These are phyloP conservation scores for Diutina scorzettiae DNA, from an alignment of 1,139 yeast species.

Conservation along the genomic window DNA sequence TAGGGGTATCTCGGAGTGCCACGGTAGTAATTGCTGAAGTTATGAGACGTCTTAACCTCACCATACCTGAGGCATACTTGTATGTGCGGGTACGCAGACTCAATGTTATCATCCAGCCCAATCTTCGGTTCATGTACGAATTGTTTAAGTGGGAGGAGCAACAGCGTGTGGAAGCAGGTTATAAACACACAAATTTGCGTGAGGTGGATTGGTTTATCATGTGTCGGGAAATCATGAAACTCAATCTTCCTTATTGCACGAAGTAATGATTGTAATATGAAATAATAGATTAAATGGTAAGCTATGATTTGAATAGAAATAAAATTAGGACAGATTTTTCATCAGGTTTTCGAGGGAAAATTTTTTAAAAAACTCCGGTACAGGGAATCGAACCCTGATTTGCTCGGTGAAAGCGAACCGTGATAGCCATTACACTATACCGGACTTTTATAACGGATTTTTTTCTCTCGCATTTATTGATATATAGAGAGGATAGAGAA, in stretches of 20 bases:
- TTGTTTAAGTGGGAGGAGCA: constrained; percentile 37
- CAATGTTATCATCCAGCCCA: constrained; percentile 38
- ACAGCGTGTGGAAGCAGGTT: constrained; percentile 10
- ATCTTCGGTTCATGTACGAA: constrained; percentile 36
- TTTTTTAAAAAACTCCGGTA: constrained; percentile 48
- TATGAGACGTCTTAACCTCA: constrained; percentile 26
- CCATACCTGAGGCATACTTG: constrained; percentile 31
- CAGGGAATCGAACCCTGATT: constrained; percentile 80
- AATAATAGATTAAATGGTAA: too few species aligned
- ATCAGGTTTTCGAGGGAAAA: too few species aligned
- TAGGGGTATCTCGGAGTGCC: constrained; percentile 39
- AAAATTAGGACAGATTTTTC: too few species aligned
- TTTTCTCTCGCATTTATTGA: too few species aligned
- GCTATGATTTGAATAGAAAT: too few species aligned
- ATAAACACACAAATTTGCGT: constrained; percentile 26
- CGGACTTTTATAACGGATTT: constrained; percentile 27
- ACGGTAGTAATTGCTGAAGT: constrained; percentile 40
- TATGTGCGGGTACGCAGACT: constrained; percentile 34
- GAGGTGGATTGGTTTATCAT: constrained; percentile 87
- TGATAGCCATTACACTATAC: constrained; percentile 76
- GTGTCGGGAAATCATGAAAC: constrained; percentile 69
- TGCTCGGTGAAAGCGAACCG: constrained; percentile 78
- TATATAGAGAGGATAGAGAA: too few species aligned
- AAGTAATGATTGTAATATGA: not conserved
- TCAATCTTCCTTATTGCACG: constrained; percentile 46